phyloP scores from a whole-genome alignment of 2,329 filamentous ascomycete genomes.

The Alternaria tenuissima region DNA sequence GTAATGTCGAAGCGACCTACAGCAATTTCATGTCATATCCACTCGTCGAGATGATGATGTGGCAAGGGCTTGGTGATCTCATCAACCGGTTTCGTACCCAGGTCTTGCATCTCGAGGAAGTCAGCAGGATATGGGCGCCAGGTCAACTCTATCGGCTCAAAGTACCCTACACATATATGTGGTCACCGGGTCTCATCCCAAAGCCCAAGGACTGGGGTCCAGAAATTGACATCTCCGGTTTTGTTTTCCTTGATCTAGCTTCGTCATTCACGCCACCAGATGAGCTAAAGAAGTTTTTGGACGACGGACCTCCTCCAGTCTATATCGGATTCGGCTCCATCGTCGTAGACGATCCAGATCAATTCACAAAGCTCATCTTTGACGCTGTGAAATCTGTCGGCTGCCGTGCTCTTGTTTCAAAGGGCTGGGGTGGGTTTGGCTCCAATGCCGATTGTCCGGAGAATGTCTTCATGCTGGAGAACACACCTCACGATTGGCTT shows the following conservation, averaged over 20 bases:
- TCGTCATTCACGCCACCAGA: conserved; percentile 67
- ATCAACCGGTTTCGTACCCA: conserved; percentile 77
- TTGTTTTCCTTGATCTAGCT: conserved; percentile 77
- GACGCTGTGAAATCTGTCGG: conserved; percentile 71
- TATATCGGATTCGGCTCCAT: conserved; percentile 83
- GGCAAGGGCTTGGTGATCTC: conserved; percentile 73
- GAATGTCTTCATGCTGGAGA: conserved; percentile 75
- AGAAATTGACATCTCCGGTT: conserved; percentile 77
- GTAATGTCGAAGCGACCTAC: conserved; percentile 75
- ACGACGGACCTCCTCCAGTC: conserved; percentile 63
- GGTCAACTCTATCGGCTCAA: conserved; percentile 75
- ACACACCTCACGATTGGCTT: conserved; percentile 79
- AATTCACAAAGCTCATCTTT: conserved; percentile 75
- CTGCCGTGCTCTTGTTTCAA: conserved; percentile 75
- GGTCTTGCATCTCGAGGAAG: conserved; percentile 74
- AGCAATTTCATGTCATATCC: conserved; percentile 84
- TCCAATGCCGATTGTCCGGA: conserved; percentile 60
- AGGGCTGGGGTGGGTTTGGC: conserved; percentile 78
- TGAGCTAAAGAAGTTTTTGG: conserved; percentile 56
- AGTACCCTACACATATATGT: conserved; percentile 77
- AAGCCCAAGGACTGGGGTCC: conserved; percentile 74
- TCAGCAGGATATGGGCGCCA: conserved; percentile 80
- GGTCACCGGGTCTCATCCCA: conserved; percentile 69
- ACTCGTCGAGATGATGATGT: conserved; percentile 79
- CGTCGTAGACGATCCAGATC: conserved; percentile 74